Percentiles rank a stretch among this genome's conserved stretches.
Evolutionary conservation across 2,329 filamentous ascomycete genomes (phyloP).

Genomic region (Colletotrichum theobromicola): DNA sequence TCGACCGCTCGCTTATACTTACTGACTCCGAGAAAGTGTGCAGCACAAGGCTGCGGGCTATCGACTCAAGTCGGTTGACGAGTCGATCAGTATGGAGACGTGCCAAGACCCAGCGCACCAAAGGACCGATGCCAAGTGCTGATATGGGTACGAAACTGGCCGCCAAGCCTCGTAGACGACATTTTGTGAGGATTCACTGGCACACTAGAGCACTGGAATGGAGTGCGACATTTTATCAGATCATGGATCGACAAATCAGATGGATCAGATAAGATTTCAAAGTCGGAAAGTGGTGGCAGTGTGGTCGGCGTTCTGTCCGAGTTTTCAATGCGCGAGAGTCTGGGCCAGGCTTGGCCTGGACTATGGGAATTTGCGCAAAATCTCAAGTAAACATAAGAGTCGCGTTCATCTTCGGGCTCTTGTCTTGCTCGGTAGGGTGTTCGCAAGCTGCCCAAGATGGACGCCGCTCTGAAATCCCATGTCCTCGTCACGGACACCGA

Average conservation of each 20-base stretch:
- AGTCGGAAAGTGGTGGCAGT: neutral
- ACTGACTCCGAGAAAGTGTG: neutral
- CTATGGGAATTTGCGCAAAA: neutral
- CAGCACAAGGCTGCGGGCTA: neutral
- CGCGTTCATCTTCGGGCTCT: neutral
- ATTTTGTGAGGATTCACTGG: neutral
- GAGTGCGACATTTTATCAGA: conserved; percentile 1
- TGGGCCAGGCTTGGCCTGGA: neutral
- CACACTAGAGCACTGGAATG: neutral
- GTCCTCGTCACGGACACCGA: neutral
- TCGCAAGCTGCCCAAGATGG: neutral
- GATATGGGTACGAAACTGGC: neutral
- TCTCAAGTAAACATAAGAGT: neutral
- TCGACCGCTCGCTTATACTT: neutral
- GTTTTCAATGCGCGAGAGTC: neutral
- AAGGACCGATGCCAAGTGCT: neutral
- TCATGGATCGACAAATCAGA: neutral
- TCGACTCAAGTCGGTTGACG: neutral
- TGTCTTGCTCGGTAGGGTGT: neutral
- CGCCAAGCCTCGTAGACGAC: neutral
- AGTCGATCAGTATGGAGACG: neutral
- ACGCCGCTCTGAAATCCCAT: neutral
- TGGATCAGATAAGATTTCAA: conserved; percentile 1
- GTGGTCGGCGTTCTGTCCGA: neutral
- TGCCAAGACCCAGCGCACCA: neutral